Evolutionary conservation across 306 rosid genomes (phyloP).

Genomic region (Spatholobus suberectus): DNA sequence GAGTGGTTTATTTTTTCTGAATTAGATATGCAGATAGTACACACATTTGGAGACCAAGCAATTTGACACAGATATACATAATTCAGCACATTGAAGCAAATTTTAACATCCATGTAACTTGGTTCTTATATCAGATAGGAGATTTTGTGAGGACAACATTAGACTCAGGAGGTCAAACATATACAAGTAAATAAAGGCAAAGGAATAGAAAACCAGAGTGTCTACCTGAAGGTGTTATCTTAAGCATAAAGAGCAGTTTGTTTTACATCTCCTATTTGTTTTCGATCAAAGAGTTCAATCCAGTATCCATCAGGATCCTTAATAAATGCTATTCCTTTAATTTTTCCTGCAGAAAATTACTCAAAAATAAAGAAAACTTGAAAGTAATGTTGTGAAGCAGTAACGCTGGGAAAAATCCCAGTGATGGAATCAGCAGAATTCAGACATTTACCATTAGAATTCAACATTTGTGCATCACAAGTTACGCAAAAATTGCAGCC

Average conservation of each 20-base stretch:
- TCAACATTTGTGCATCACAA: conserved; percentile 19
- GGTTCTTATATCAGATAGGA: neutral
- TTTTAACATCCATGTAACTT: neutral
- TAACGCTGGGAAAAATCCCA: neutral
- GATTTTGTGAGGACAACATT: neutral
- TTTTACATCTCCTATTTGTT: conserved; percentile 58
- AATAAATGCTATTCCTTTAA: conserved; percentile 92
- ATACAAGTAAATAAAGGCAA: neutral
- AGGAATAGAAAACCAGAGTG: neutral
- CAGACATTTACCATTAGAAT: neutral
- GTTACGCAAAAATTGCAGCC: conserved; percentile 17
- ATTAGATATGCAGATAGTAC: neutral
- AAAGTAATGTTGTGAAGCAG: conserved; percentile 22
- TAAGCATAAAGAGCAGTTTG: conserved; percentile 52
- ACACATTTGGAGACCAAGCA: too few species aligned
- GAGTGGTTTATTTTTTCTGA: neutral
- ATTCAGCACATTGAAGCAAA: neutral
- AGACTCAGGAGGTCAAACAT: neutral
- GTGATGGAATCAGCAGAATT: neutral
- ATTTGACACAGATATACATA: too few species aligned
- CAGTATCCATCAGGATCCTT: conserved; percentile 98
- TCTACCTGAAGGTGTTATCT: conserved; percentile 52
- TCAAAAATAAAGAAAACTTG: neutral
- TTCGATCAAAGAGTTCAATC: conserved; percentile 91
- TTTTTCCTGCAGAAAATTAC: conserved; percentile 69